Evolutionary conservation across 768 basidiomycete genomes (phyloP), one percentile per base, ranked within the genome.

Genomic region (Exsudoporus frostii): DNA sequence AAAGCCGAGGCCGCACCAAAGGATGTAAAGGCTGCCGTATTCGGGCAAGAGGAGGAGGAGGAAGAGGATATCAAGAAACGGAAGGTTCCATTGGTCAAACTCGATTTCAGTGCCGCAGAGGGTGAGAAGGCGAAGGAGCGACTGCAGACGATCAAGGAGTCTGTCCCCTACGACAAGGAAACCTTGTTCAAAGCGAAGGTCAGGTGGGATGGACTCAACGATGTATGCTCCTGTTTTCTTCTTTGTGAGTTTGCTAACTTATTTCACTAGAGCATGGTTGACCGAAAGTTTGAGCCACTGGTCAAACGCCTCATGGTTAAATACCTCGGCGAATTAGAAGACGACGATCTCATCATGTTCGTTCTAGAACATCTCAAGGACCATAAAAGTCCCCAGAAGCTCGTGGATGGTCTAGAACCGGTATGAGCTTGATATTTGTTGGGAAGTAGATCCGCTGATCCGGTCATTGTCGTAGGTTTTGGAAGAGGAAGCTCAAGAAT

Each of bases 311-410:
- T 88, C 59, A 92, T 98, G 84, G 78, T 81, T 33, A 88, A 89
- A 67, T 92, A 90, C 63, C 82, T 98, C 13, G 94, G 93, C 53
- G 92, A 95, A 64, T 79, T 93, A 64, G 91, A 94, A 55, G 94
- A 96, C 64, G 91, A 94, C 56, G 94, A 98, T 65, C 79, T 97
- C 54, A 86, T 93, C 51, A 90, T 96, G 83, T 97, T 93, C 67
- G 92, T 90, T 8, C 73, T 96, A 13, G 94, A 97, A 68, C 92
- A 96, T 67, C 73, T 97, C 42, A 90, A 91, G 68, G 95, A 96
- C 59, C 89, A 91, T 66, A 95, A 94, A 64, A 75, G 82, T 17
- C 90, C 93, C 0, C 79, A 80, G 50, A 93, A 92, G 65, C 77
- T 98, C 2, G 82, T 92, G 10, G 95, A 96, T 62, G 93, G 92